A percentile compares a stretch with the other conserved stretches of the same genome.
Evolutionary conservation across 2,329 filamentous ascomycete species (phyloP).

Genomic region (Macrophomina pseudophaseolina): DNA sequence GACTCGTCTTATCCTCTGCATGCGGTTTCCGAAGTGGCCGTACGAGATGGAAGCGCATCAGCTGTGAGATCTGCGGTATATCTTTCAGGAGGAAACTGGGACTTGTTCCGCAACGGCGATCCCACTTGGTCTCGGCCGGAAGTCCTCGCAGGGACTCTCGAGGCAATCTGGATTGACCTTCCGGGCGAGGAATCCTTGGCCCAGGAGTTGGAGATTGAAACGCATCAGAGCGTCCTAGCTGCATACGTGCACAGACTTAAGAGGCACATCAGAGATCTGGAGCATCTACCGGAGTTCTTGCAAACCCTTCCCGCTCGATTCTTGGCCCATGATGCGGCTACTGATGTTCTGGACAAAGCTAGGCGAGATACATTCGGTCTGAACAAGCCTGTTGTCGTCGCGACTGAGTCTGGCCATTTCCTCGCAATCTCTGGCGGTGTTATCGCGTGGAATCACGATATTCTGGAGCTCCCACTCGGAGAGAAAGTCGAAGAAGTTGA

Average conservation of each 20-base stretch:
- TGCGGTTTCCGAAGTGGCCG: conserved; percentile 80
- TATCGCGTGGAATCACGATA: conserved; percentile 75
- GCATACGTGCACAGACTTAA: conserved; percentile 90
- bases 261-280: conserved; percentile 79
- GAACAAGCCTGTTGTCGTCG: conserved; percentile 81
- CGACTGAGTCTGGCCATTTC: conserved; percentile 77
- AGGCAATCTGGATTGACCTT: conserved; percentile 80
- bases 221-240: conserved; percentile 75
- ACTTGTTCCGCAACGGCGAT: conserved; percentile 81
- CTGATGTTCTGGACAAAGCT: conserved; percentile 49
- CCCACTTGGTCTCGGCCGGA: conserved; percentile 81
- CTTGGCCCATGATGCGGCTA: conserved; percentile 63
- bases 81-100: conserved; percentile 73
- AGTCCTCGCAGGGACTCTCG: conserved; percentile 77
- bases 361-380: conserved; percentile 82
- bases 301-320: conserved; percentile 71
- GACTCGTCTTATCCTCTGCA: conserved; percentile 56
- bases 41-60: conserved; percentile 69
- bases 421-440: conserved; percentile 77
- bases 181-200: conserved; percentile 75
- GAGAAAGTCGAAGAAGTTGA: conserved; percentile 64
- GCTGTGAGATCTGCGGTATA: conserved; percentile 79
- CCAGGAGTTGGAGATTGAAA: conserved; percentile 82
- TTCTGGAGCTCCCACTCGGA: conserved; percentile 61
- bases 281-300: conserved; percentile 76